Evolutionary conservation across 129 eudicot genomes (phyloP).

Genomic region (Arctium lappa): DNA sequence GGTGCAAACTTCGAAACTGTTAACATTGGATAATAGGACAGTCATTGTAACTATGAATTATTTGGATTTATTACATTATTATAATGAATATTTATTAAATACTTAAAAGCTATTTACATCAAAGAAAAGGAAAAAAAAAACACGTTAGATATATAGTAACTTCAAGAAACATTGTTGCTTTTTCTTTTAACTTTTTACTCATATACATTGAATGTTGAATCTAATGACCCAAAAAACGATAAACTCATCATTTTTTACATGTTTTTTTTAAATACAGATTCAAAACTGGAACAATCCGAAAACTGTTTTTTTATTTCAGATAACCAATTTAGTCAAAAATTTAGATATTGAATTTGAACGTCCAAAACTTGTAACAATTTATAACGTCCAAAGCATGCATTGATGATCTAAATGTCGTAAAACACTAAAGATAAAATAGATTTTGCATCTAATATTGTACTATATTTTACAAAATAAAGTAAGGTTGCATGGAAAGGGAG

Average conservation of each 20-base stretch:
- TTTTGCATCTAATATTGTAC: neutral
- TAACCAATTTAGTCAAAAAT: neutral
- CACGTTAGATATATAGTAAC: neutral
- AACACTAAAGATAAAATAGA: conserved; percentile 6
- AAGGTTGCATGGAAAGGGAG: conserved; percentile 10
- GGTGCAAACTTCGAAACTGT: no score
- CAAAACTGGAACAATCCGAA: neutral
- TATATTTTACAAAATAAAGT: conserved; percentile 17
- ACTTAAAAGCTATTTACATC: neutral
- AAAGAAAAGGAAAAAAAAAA: neutral
- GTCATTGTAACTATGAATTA: neutral
- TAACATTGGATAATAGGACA: neutral
- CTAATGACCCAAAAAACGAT: neutral
- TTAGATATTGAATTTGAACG: neutral
- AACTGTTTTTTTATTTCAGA: no score
- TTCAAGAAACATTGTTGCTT: neutral
- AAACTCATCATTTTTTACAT: neutral
- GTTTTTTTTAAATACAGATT: neutral
- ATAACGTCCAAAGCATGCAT: neutral
- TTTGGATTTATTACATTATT: conserved; percentile 4
- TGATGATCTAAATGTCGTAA: neutral
- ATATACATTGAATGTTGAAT: conserved; percentile 11
- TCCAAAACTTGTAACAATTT: neutral
- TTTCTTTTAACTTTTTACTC: conserved; percentile 5
- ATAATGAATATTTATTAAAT: neutral